phyloP scores from a whole-genome alignment of 2,329 filamentous ascomycete genomes.

The Pseudogymnoascus sp. region DNA sequence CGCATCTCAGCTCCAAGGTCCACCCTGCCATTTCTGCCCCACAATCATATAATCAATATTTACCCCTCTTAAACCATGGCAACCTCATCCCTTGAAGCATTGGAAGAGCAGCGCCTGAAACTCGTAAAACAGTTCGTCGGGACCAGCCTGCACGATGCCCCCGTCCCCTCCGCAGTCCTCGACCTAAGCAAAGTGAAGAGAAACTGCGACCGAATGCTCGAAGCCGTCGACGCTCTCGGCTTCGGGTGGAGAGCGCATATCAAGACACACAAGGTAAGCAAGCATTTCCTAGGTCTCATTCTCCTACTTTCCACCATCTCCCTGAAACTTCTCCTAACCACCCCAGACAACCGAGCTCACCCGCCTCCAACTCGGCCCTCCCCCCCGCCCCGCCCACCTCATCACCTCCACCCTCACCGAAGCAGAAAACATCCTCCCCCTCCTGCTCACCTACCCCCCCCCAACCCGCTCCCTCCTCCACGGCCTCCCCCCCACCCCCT shows the following conservation, averaged over 20 bases:
- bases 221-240: constrained; percentile 47
- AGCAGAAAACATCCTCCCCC: constrained; percentile 55
- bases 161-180: constrained; percentile 59
- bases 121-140: constrained; percentile 44
- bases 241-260: constrained; percentile 69
- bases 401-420: constrained; percentile 69
- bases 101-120: constrained; percentile 28
- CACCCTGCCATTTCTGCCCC: not conserved
- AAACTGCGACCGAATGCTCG: constrained; percentile 66
- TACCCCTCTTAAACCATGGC: constrained; percentile 17
- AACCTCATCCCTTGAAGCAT: constrained; percentile 18
- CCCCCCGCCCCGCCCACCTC: constrained; percentile 41
- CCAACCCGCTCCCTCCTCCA: no score
- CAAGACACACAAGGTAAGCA: constrained; percentile 69
- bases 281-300: not conserved
- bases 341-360: constrained; percentile 57
- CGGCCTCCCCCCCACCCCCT: constrained; percentile 48
- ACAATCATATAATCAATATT: not conserved
- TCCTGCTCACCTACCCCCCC: no score
- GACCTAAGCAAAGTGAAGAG: constrained; percentile 56
- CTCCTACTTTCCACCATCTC: not conserved
- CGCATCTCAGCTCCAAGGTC: not conserved
- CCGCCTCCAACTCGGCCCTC: constrained; percentile 58
- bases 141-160: constrained; percentile 49
- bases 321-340: constrained; percentile 4